These are phyloP conservation scores for Tylopilus sp. DNA, from an alignment of 768 basidiomycete species.

Conservation along the genomic window DNA sequence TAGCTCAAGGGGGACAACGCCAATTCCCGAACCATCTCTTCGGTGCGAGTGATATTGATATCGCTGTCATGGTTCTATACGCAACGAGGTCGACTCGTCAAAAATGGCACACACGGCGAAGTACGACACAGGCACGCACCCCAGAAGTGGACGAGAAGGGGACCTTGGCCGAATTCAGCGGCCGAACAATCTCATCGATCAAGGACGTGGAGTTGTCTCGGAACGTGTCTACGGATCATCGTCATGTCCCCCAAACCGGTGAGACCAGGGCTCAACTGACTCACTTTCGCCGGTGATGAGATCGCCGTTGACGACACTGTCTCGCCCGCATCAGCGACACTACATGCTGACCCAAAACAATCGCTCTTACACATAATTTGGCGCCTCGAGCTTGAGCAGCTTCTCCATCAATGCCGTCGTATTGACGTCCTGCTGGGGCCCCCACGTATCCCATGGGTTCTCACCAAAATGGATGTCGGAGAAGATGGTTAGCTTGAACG, in stretches of 20 bases:
- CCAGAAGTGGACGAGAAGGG: slow-evolving; percentile 72
- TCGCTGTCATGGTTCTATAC: slow-evolving; percentile 73
- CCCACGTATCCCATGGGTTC: slow-evolving; percentile 68
- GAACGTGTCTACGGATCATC: slow-evolving; percentile 52
- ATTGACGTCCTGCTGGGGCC: slow-evolving; percentile 62
- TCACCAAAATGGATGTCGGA: slow-evolving; percentile 77
- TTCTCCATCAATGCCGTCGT: slow-evolving; percentile 56
- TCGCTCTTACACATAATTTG: slow-evolving; percentile 64
- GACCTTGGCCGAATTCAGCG: slow-evolving; percentile 51
- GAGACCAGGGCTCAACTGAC: not conserved
- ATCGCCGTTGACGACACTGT: slow-evolving; percentile 69
- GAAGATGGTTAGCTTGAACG: slow-evolving; percentile 71
- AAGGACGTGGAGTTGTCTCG: slow-evolving; percentile 62
- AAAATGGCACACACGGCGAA: not conserved
- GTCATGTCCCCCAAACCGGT: too few relatives aligned
- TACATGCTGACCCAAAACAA: too few relatives aligned
- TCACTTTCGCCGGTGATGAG: slow-evolving; percentile 69
- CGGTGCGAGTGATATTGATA: slow-evolving; percentile 64
- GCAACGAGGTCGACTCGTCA: not conserved
- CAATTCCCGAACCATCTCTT: slow-evolving; percentile 64
- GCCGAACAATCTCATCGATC: slow-evolving; percentile 61
- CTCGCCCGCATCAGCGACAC: not conserved
- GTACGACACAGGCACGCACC: slow-evolving; percentile 39
- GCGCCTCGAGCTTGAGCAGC: slow-evolving; percentile 54
- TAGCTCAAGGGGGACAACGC: slow-evolving; percentile 55